Conservation (phyloP, 202 grass and related monocot genomes). For the Eragrostis tef region DNA sequence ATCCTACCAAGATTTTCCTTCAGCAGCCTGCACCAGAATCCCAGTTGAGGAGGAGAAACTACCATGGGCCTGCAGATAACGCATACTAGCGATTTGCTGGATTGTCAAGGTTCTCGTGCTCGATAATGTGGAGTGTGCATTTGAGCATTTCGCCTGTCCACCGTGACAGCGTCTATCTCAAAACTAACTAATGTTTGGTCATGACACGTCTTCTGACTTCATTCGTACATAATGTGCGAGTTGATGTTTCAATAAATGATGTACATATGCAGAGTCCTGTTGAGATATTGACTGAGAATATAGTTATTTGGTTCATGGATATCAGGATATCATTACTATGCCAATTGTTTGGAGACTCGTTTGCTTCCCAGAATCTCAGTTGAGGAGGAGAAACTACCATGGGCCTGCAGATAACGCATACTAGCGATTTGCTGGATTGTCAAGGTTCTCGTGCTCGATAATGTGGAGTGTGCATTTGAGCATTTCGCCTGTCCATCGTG, state of each 20-base stretch:
- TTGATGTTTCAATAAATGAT: slow-evolving; percentile 43
- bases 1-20: slow-evolving; percentile 95
- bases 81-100: background rate
- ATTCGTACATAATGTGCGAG: slow-evolving; percentile 8
- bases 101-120: background rate
- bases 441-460: background rate
- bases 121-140: background rate
- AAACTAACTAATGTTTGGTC: background rate
- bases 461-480: slow-evolving; percentile 4
- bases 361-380: too few species aligned
- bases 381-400: slow-evolving; percentile 89
- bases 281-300: background rate
- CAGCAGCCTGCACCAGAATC: slow-evolving; percentile 90
- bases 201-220: background rate
- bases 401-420: slow-evolving; percentile 51
- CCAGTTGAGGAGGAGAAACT: slow-evolving; percentile 89
- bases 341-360: background rate
- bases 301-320: background rate
- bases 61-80: slow-evolving; percentile 60
- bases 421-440: background rate
- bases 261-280: slow-evolving; percentile 32
- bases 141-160: background rate
- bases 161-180: background rate
- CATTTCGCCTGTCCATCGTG: background rate
- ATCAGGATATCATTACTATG: background rate